phyloP scores from a whole-genome alignment of 2,329 filamentous ascomycete genomes.

The Ilyonectria robusta region DNA sequence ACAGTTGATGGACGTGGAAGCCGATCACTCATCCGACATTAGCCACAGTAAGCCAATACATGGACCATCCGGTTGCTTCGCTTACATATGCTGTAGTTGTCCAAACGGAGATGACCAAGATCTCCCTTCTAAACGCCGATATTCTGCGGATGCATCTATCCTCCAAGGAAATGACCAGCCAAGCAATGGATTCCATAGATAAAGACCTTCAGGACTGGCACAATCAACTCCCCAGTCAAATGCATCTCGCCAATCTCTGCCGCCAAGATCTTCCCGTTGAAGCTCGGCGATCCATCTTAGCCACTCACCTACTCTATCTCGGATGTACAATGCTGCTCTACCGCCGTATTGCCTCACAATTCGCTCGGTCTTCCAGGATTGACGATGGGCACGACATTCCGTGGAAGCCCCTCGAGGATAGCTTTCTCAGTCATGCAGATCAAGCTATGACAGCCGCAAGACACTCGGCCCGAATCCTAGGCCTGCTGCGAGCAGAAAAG shows the following conservation, averaged over 20 bases:
- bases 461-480: not conserved
- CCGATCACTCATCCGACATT: not conserved
- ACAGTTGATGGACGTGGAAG: not conserved
- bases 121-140: constrained; percentile 3
- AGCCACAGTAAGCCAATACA: not conserved
- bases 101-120: constrained; percentile 12
- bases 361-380: not conserved
- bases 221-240: not conserved
- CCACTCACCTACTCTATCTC: not conserved
- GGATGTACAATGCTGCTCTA: constrained; percentile 5
- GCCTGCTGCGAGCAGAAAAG: not conserved
- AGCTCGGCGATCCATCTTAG: not conserved
- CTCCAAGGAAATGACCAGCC: not conserved
- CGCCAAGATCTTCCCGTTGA: not conserved
- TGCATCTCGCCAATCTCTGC: constrained; percentile 2
- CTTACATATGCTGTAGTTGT: not conserved
- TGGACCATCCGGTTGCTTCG: not conserved
- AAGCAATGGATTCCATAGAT: not conserved
- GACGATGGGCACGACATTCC: not conserved
- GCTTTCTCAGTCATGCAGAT: not conserved
- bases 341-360: not conserved
- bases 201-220: constrained; percentile 11
- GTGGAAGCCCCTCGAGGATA: not conserved
- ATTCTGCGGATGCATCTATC: constrained; percentile 11
- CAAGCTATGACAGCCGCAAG: not conserved